Evolutionary conservation across 2,329 filamentous ascomycete genomes (phyloP), one percentile per base, ranked within the genome.

Genomic region (Pyricularia sp.): DNA sequence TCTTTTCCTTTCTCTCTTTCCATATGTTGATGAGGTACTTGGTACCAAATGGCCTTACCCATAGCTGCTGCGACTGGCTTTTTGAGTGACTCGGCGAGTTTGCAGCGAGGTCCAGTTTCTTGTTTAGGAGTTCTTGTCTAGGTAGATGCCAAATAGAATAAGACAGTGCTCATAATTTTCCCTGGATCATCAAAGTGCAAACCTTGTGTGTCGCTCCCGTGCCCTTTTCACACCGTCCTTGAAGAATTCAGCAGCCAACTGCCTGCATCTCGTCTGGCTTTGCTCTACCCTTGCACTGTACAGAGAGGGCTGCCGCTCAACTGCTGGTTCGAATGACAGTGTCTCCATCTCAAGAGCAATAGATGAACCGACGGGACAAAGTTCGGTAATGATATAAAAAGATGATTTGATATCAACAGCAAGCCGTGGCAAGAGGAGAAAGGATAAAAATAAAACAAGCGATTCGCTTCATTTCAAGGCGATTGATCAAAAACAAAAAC

Each of bases 221-320:
- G 88, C 88, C 70, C 88, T 82, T 75, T 89, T 86, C 53, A 91
- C 89, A 73, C 88, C 90, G 75, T 91, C 88, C 72, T 88, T 88
- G 80, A 91, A 91, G 78, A 91, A 91, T 65, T 87, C 86, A 65
- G 83, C 80, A 59, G 89, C 83, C 70, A 77, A 67, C 40, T 74
- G 72, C 19, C 72, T 70, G 66, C 76, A 78, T 62, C 73, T 75
- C 61, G 75, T 75, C 67, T 76, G 73, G 65, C 78, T 78, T 49
- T 75, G 75, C 30, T 74, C 72, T 19, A 75, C 72, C 13, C 72
- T 68, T 13, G 72, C 66, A 19, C 74, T 74, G 68, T 78, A 78
- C 64, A 86, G 85, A 68, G 88, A 84, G 1, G 86, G 84, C 72
- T 88, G 88, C 69, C 85, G 84, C 68, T 88, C 40, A n/a, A 49